Percentiles rank a stretch among this genome's conserved stretches.
These are phyloP conservation scores for Nigrograna mackinnonii DNA, from an alignment of 2,329 filamentous ascomycete species.

Conservation along the genomic window DNA sequence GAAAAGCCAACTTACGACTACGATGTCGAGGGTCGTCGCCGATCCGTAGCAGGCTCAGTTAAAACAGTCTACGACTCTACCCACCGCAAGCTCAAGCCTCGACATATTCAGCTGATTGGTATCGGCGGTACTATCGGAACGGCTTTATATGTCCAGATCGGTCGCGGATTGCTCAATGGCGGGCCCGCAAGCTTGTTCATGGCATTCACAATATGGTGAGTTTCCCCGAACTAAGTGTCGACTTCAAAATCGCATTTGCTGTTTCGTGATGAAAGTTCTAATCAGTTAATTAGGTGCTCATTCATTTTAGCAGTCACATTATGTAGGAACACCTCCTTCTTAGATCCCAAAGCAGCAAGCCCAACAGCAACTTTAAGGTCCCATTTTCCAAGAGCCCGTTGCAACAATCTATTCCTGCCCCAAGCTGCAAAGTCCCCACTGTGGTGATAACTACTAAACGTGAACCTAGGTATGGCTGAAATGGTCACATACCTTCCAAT, in stretches of 20 bases:
- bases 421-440: too few relatives aligned
- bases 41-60: slow-evolving; percentile 27
- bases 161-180: slow-evolving; percentile 49
- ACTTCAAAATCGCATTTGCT: too few relatives aligned
- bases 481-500: slow-evolving; percentile 80
- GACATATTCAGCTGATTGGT: slow-evolving; percentile 53
- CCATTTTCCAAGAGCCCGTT: slow-evolving; percentile 13
- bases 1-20: slow-evolving; percentile 28
- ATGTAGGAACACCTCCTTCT: slow-evolving; percentile 32
- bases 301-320: slow-evolving; percentile 47
- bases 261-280: too few relatives aligned
- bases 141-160: slow-evolving; percentile 53
- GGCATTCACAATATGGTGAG: slow-evolving; percentile 50
- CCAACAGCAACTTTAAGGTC: slow-evolving; percentile 23
- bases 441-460: slow-evolving; percentile 6
- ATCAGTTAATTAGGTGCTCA: slow-evolving; percentile 46
- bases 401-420: slow-evolving; percentile 26
- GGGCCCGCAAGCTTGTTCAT: slow-evolving; percentile 51
- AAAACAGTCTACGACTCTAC: slow-evolving; percentile 42
- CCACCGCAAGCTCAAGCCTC: slow-evolving; percentile 49
- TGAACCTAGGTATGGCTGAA: slow-evolving; percentile 61
- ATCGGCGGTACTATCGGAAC: slow-evolving; percentile 52
- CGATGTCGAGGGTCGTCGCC: slow-evolving; percentile 24
- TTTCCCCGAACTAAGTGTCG: slow-evolving; percentile 4
- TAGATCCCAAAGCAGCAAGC: slow-evolving; percentile 23